Evolutionary conservation across 2,329 filamentous ascomycete genomes (phyloP).

Genomic region (Apiospora aurea): DNA sequence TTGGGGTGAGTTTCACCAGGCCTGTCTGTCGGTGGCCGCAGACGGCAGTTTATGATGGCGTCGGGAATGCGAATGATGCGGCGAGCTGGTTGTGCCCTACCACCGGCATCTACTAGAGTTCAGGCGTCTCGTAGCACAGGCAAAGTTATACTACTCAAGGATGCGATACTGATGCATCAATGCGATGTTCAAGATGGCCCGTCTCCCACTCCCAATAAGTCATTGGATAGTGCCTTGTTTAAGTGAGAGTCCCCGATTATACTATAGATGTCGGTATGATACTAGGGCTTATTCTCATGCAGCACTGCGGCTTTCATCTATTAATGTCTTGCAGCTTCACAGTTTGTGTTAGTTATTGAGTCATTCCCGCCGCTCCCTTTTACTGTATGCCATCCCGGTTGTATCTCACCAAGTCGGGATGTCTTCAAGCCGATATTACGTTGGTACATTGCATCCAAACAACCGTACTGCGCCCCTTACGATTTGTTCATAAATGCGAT

Average conservation of each 20-base stretch:
- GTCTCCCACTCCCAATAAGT: neutral
- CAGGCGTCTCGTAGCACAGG: neutral
- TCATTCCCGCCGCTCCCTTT: neutral
- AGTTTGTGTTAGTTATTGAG: neutral
- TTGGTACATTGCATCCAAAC: neutral
- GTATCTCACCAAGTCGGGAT: neutral
- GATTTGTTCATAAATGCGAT: neutral
- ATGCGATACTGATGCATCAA: neutral
- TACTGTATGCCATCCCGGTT: neutral
- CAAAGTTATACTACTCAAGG: neutral
- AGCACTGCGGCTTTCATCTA: neutral
- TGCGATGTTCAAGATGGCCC: neutral
- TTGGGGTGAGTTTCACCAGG: slow-evolving; percentile 36
- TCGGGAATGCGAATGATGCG: slow-evolving; percentile 32
- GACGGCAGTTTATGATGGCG: slow-evolving; percentile 36
- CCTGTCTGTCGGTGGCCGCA: slow-evolving; percentile 40
- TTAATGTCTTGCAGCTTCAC: neutral
- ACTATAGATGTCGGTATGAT: neutral
- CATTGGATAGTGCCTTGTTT: neutral
- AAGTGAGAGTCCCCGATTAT: neutral
- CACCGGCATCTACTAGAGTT: slow-evolving; percentile 26
- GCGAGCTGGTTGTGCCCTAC: slow-evolving; percentile 36
- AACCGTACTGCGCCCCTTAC: neutral
- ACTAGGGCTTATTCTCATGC: slow-evolving; percentile 3
- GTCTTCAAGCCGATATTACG: slow-evolving; percentile 11